Percentiles rank a stretch among this genome's conserved stretches.
Evolutionary conservation across 495 filamentous ascomycete genomes (phyloP).

Genomic region (Talaromyces nanjingensis): DNA sequence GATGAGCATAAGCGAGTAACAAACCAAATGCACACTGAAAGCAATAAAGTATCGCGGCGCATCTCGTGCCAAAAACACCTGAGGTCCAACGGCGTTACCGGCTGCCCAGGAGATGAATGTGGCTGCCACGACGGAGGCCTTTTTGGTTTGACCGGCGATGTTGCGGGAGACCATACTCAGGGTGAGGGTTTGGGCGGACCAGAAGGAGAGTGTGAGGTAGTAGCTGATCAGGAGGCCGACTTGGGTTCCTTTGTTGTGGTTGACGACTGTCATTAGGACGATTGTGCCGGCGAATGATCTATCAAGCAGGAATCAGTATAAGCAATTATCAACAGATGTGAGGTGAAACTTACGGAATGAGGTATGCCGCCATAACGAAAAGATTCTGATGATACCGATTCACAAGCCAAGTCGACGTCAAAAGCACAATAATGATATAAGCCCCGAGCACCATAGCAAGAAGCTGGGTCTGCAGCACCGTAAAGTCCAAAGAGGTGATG

Average conservation of each 20-base stretch:
- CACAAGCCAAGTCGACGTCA: constrained; percentile 57
- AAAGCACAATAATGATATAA: constrained; percentile 61
- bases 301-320: not conserved
- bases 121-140: constrained; percentile 41
- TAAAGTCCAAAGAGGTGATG: constrained; percentile 38
- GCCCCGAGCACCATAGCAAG: constrained; percentile 63
- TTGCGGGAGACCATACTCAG: constrained; percentile 56
- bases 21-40: constrained; percentile 36
- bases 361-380: constrained; percentile 44
- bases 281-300: constrained; percentile 53
- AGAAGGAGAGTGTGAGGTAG: constrained; percentile 52
- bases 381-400: constrained; percentile 58
- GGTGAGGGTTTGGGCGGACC: constrained; percentile 53
- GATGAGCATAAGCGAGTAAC: constrained; percentile 30
- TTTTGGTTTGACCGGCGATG: constrained; percentile 66
- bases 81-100: constrained; percentile 19
- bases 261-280: constrained; percentile 56
- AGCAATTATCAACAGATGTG: not conserved
- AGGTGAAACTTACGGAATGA: constrained; percentile 48
- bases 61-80: not conserved
- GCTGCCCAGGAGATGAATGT: constrained; percentile 38
- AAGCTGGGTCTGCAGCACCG: constrained; percentile 34
- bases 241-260: constrained; percentile 36
- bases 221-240: constrained; percentile 55
- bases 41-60: constrained; percentile 17